phyloP scores from a whole-genome alignment of 23 red algal genomes.

The Gracilaria domingensis region DNA sequence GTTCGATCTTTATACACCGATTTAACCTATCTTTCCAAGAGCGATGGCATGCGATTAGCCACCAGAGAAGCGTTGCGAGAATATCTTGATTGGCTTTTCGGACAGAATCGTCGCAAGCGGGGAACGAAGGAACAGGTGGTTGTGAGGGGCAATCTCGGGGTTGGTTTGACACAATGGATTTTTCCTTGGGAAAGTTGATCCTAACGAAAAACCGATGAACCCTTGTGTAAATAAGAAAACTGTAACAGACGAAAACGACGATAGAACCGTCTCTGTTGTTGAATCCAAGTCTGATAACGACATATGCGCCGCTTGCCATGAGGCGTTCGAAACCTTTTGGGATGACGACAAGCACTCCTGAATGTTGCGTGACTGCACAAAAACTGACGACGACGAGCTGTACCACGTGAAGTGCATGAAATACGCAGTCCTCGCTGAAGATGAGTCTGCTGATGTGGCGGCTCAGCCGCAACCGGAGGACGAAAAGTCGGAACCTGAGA shows the following conservation, averaged over 20 bases:
- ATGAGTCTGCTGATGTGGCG: conserved; percentile 4
- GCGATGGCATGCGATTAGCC: conserved; percentile 85
- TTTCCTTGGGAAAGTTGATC: conserved; percentile 42
- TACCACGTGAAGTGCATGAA: conserved; percentile 58
- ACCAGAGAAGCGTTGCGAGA: conserved; percentile 72
- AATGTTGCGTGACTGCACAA: conserved; percentile 54
- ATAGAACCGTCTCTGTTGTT: conserved; percentile 49
- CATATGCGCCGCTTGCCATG: conserved; percentile 55
- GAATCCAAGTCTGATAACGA: conserved; percentile 45
- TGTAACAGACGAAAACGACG: conserved; percentile 47
- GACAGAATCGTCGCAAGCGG: conserved; percentile 69
- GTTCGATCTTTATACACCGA: conserved; percentile 81
- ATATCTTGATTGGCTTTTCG: conserved; percentile 92
- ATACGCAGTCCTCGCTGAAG: background rate
- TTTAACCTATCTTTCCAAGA: conserved; percentile 64
- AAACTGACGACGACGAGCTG: conserved; percentile 49
- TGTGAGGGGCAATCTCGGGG: conserved; percentile 58
- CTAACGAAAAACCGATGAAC: conserved; percentile 23
- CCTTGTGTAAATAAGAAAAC: conserved; percentile 43
- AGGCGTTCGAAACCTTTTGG: conserved; percentile 69
- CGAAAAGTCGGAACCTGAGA: background rate
- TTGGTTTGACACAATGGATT: conserved; percentile 64
- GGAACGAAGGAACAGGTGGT: conserved; percentile 29
- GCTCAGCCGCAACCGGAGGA: background rate
- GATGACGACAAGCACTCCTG: conserved; percentile 65